Base-by-base conservation (phyloP, 164 flowering plant species). In the Saururus chinensis region DNA sequence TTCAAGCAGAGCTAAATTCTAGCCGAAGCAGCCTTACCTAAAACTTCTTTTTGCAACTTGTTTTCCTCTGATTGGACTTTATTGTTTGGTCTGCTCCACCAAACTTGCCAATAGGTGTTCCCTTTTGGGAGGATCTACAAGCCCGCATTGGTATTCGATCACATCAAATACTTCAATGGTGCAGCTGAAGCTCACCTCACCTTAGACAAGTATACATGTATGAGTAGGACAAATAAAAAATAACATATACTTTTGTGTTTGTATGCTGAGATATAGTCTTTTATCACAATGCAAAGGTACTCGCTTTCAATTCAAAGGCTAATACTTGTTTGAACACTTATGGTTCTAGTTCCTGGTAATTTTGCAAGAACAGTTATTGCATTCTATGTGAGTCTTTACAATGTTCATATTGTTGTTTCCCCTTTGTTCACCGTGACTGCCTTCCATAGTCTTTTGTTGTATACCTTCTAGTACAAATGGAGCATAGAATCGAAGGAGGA, bases 331-430 rank as follows among this genome's bases (percentile, higher is more conserved):
- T 66, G 98, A 96, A 4, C 88, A 84, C 74, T 86, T 91, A 81
- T 91, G 1, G 87, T 84, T 80, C 53, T 88, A 81, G 95, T 87
- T 42, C 75, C 81, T 0, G 96, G 96, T 0, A 92, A 91, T 68
- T 88, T 96, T 60, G 95, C 96, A 41, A 96, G 97, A 56, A 79
- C 84, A 0, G 97, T 90, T 11, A 90, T 91, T 68, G 92, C 97
- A 48, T 90, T 84, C 78, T 89, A 86, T 64, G 96, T 88, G 67
- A 71, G 85, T 70, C 10, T 23, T 52, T 21, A 24, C 40, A 37
- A n/a, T n/a, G n/a, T n/a, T n/a, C n/a, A n/a, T n/a, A n/a, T n/a
- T n/a, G n/a, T n/a, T n/a, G n/a, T n/a, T n/a, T n/a, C n/a, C n/a
- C n/a, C n/a, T n/a, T n/a, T n/a, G n/a, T n/a, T n/a, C n/a, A n/a